Conservation (phyloP, 352 stramenopile genomes). For the Phytophthora sp. region DNA sequence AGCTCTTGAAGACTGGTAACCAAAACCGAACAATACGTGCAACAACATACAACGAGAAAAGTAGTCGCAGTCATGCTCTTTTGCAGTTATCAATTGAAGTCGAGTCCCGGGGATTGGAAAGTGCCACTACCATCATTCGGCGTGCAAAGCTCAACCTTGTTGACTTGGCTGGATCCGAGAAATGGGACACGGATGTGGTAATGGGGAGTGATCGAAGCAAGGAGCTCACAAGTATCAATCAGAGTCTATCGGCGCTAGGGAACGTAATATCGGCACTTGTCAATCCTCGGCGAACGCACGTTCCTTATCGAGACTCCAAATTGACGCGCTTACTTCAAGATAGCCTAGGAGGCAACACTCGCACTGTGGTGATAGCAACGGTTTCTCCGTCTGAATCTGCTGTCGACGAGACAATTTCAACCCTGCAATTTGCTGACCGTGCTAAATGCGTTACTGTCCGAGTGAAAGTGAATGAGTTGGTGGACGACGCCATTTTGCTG, state of each 20-base stretch:
- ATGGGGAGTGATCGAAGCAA: constrained; percentile 76
- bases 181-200: constrained; percentile 82
- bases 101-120: constrained; percentile 70
- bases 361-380: constrained; percentile 91
- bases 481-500: constrained; percentile 81
- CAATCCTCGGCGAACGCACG: constrained; percentile 73
- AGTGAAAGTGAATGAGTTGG: constrained; percentile 82
- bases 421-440: constrained; percentile 89
- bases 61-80: constrained; percentile 86
- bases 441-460: constrained; percentile 80
- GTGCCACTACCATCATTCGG: constrained; percentile 75
- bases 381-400: constrained; percentile 78
- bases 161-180: constrained; percentile 92
- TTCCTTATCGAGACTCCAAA: constrained; percentile 98
- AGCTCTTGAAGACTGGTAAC: constrained; percentile 78
- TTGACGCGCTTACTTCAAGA: constrained; percentile 94
- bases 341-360: constrained; percentile 86
- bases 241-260: constrained; percentile 89
- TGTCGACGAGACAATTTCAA: constrained; percentile 92
- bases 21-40: constrained; percentile 88
- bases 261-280: constrained; percentile 89
- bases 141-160: constrained; percentile 91
- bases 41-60: constrained; percentile 89
- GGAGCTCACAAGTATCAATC: constrained; percentile 94
- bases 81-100: constrained; percentile 86